Base-by-base conservation (phyloP, 2,329 filamentous ascomycete species). In the Fusarium devonianum region DNA sequence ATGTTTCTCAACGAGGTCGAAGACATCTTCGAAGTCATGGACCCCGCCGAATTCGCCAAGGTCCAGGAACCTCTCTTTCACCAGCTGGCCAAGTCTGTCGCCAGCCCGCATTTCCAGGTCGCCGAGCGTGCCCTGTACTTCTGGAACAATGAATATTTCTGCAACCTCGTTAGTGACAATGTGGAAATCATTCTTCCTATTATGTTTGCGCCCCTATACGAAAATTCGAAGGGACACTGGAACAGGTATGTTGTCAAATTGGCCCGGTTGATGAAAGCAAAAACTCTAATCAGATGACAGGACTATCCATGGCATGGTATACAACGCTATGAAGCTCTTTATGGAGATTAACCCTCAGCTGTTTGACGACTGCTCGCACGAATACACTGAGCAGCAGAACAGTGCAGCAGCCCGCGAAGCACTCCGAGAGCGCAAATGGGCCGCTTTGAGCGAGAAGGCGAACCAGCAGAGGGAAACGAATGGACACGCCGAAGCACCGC, bases 71-170 rank as follows among this genome's bases (percentile, higher is more conserved):
- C 94, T 37, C 78, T 99, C 28, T 99, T 99, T 80, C 92, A 96
- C 66, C 94, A 99, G 71, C 81, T 99, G 60, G 92, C 94, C 60
- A 99, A 97, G 73, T 97, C 94, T 3, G 94, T 99, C 30, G 93
- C 94, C 38, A 99, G 94, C 70, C 94, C 94, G 37, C 94, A 99
- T 74, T 99, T 99, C 78, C 94, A 99, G 79, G 94, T 99, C 49
- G 94, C 94, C 13, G 94, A 99, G 76, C 86, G 94, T 60, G 94
- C 94, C 5, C 81, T 99, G 19, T 99, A 99, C 76, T 99, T 99
- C 78, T 99, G 94, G 94, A 99, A 99, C 80, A 99, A 99, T 69
- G 94, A 99, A 73, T 99, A 99, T 73, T 99, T 99, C 76, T 99
- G 94, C 80, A 99, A 97, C 69, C 81, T 99, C 50, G 94, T 99